Evolutionary conservation across 2,329 filamentous ascomycete species (phyloP), one percentile per base, ranked within the genome.

Genomic region (Ophiostoma ulmi): DNA sequence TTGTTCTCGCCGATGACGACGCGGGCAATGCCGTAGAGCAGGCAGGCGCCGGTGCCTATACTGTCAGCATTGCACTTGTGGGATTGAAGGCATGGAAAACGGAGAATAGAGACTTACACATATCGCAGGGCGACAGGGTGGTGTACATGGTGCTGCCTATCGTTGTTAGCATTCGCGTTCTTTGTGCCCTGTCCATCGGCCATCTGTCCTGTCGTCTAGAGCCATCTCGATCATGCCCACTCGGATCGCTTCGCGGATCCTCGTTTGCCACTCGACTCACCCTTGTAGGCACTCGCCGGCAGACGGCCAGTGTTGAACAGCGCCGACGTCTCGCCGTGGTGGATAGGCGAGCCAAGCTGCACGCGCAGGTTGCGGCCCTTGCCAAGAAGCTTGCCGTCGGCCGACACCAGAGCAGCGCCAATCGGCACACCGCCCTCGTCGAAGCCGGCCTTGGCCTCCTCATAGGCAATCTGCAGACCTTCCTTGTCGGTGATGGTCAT

Each of bases 1-100:
- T 86, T 86, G 80, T 93, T 93, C 81, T 94, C 91, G 67, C 90
- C 91, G 75, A 94, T 87, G 39, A 94, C 90, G 3, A 93, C 90
- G 31, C 91, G 85, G 66, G 85, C 83, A 71, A 94, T 85, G 76
- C 90, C 90, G 82, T 93, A 94, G 72, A 93, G 83, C 72, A 94
- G 81, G 76, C 90, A 93, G 2, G 91, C 90, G 10, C 91, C 91
- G 4, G 91, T 92, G 79, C 82, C 77, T 79, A 61, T 22, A n/a
- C 22, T n/a, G 41, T 68, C 8, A 61, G 44, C n/a, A 10, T 58
- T 14, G 63, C 8, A 5, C 20, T 31, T 11, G 58, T 31, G 31
- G 38, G 48, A 10, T 4, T 41, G 41, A 39, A 4, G 22, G 2
- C 7, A 26, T n/a, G 7, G 5, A 6, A n/a, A 26, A 14, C 2